Evolutionary conservation across 768 basidiomycete genomes (phyloP).

Genomic region (Podaxis carcinomalis): DNA sequence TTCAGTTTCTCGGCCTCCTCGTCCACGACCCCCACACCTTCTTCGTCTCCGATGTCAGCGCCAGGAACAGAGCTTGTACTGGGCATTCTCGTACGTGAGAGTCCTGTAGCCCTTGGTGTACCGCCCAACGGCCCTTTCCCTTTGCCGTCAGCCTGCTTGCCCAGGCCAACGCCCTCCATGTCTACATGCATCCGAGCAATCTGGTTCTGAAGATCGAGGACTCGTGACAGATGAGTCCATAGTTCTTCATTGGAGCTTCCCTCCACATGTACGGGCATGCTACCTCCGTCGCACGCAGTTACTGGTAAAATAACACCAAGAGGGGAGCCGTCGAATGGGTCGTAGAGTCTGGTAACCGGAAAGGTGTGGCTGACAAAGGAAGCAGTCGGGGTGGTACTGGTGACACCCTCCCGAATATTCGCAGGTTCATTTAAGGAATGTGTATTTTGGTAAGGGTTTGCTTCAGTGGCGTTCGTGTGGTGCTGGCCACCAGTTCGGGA

Average conservation of each 20-base stretch:
- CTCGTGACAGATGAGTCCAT: constrained; percentile 65
- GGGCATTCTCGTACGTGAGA: constrained; percentile 13
- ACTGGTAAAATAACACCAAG: constrained; percentile 16
- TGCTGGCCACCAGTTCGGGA: constrained; percentile 1
- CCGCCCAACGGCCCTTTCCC: constrained; percentile 12
- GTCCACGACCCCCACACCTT: constrained; percentile 46
- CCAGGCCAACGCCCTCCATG: constrained; percentile 62
- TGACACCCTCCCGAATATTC: background rate
- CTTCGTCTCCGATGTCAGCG: constrained; percentile 41
- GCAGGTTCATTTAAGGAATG: constrained; percentile 5
- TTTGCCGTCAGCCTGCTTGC: constrained; percentile 26
- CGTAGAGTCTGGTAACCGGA: constrained; percentile 18
- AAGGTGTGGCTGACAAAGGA: constrained; percentile 1
- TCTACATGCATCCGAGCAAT: constrained; percentile 69
- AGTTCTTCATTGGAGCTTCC: constrained; percentile 35
- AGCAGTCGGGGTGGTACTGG: background rate
- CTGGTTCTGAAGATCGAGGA: constrained; percentile 69
- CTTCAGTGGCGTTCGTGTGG: background rate
- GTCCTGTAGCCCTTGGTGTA: constrained; percentile 2
- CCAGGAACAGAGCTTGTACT: constrained; percentile 20
- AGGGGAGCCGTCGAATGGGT: constrained; percentile 26
- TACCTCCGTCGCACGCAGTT: background rate
- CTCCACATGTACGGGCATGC: background rate
- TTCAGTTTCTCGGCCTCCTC: constrained; percentile 52
- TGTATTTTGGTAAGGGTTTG: background rate